Evolutionary conservation across 805 yeast species (phyloP), one percentile per base, ranked within the genome.

Genomic region (Clavispora vitiphila): DNA sequence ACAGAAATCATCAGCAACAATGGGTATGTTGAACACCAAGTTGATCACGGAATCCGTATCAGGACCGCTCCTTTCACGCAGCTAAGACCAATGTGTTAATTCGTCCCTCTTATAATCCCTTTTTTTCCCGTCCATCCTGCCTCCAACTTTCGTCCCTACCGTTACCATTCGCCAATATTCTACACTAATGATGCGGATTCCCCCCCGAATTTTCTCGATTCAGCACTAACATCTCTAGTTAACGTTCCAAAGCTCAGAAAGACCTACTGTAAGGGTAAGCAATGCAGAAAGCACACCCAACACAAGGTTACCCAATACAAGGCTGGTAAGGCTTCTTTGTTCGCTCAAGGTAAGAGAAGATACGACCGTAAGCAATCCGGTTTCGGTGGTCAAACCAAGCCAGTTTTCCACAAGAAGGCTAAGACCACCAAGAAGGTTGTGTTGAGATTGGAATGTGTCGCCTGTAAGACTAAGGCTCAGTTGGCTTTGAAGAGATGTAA

Each of bases 301-400:
- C 99, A 93, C 95, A 93, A 91, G 83, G 99, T 93, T 71, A 91
- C 99, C 76, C 99, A 93, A 82, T 93, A 93, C 95, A 93, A 93
- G 78, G 96, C 98, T 72, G 99, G 99, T 80, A 93, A 93, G 82
- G 98, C 99, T 73, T 91, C 98, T 57, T 83, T 90, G 67, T 89
- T 82, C 71, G 96, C 98, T 64, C 98, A 93, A 81, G 99, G 99
- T 85, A 93, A 95, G 91, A 89, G 99, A 83, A 90, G 99, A 83
- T 93, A 93, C 81, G 99, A 93, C 91, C 96, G 99, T 80, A 93
- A 93, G 79, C 99, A 93, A 81, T 72, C 86, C 67, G 99, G 99
- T 89, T 93, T 82, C 80, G 99, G 99, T 87, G 99, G 99, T 87
- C 99, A 93, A 81, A 93, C 99, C 78, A 93, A 89, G 83, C 99